phyloP scores from a whole-genome alignment of 2,329 filamentous ascomycete species.

The Fragosphaeria purpurea region DNA sequence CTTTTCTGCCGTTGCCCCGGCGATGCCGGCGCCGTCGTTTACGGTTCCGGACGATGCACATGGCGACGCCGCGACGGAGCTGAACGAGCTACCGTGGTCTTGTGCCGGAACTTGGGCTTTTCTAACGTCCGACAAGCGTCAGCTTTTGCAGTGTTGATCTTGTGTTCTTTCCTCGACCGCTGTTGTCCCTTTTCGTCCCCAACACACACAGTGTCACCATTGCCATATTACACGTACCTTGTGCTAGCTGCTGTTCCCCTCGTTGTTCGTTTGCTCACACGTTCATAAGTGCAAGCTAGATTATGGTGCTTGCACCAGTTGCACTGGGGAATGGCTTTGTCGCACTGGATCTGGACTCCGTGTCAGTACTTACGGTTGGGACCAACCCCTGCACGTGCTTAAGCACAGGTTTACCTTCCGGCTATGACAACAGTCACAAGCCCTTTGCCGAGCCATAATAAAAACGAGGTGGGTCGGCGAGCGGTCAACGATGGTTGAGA shows the following conservation, averaged over 20 bases:
- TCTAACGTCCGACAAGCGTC: too few species aligned
- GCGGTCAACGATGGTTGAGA: too few species aligned
- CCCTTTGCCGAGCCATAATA: conserved; percentile 4
- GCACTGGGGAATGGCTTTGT: conserved; percentile 9
- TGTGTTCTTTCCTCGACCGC: too few species aligned
- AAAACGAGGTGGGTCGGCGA: too few species aligned
- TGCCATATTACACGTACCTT: too few species aligned
- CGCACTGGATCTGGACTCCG: conserved; percentile 8
- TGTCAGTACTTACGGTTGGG: too few species aligned
- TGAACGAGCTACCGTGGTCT: not conserved
- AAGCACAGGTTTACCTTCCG: conserved; percentile 5
- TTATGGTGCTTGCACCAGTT: conserved; percentile 11
- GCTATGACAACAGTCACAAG: conserved; percentile 12
- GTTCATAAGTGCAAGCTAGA: conserved; percentile 7
- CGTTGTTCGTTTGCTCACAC: not conserved
- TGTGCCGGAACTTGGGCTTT: too few species aligned
- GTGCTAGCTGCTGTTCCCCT: not conserved
- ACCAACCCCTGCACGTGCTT: too few species aligned
- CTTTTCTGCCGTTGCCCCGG: not conserved
- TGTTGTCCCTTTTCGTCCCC: too few species aligned
- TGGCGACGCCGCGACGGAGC: not conserved
- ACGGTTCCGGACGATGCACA: not conserved
- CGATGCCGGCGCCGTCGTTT: not conserved
- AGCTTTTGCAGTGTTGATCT: too few species aligned
- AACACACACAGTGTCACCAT: too few species aligned